phyloP scores from a whole-genome alignment of 1,139 yeast species.

The Hemisphaericaspora lyxosophila region DNA sequence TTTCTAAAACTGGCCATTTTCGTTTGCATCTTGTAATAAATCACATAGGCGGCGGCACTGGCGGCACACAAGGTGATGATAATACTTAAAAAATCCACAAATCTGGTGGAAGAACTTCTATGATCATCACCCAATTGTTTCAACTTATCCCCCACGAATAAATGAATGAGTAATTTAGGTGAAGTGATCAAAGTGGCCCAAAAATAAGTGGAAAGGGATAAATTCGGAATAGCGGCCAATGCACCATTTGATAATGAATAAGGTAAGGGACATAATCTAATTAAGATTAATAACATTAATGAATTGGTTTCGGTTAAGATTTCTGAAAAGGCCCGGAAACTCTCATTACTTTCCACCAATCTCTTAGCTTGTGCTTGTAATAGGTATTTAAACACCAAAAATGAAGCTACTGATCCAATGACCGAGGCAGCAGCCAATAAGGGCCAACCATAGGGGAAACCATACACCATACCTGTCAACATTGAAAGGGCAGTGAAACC shows the following conservation, averaged over 20 bases:
- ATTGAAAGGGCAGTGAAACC: slow-evolving; percentile 77
- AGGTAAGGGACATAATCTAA: slow-evolving; percentile 88
- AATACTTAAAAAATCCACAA: slow-evolving; percentile 66
- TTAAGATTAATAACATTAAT: slow-evolving; percentile 62
- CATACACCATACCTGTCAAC: slow-evolving; percentile 80
- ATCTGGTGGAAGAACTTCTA: slow-evolving; percentile 49
- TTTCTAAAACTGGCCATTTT: slow-evolving; percentile 31
- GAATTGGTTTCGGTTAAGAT: slow-evolving; percentile 66
- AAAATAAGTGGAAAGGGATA: slow-evolving; percentile 59
- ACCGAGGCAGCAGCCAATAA: slow-evolving; percentile 68
- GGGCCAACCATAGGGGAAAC: slow-evolving; percentile 79
- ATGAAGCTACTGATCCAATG: slow-evolving; percentile 71
- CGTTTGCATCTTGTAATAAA: slow-evolving; percentile 61
- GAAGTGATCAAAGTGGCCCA: slow-evolving; percentile 74
- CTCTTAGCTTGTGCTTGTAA: slow-evolving; percentile 55
- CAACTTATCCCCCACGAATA: slow-evolving; percentile 78
- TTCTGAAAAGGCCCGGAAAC: slow-evolving; percentile 72
- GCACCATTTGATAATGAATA: slow-evolving; percentile 93
- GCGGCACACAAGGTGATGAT: slow-evolving; percentile 58
- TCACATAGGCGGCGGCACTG: slow-evolving; percentile 62
- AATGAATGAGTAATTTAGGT: slow-evolving; percentile 75
- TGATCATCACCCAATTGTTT: slow-evolving; percentile 65
- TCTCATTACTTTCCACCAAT: slow-evolving; percentile 53
- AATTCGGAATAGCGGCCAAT: slow-evolving; percentile 78
- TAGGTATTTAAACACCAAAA: slow-evolving; percentile 62